A percentile compares a stretch with the other conserved stretches of the same genome.
Evolutionary conservation across 495 filamentous ascomycete genomes (phyloP).

Genomic region (Neurospora terricola): DNA sequence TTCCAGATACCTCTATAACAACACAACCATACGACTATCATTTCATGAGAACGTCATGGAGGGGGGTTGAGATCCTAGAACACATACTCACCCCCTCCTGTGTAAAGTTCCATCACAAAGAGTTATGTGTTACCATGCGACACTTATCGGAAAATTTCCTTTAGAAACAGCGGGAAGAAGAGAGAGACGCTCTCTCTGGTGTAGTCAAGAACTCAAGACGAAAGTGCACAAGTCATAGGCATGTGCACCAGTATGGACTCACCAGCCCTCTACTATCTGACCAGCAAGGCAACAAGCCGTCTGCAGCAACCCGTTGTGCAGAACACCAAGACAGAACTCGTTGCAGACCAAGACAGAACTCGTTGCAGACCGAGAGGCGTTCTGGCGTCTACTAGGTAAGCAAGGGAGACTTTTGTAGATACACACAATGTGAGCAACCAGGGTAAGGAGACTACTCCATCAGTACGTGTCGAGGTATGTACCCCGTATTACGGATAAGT

Average conservation of each 20-base stretch:
- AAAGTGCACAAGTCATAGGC: not conserved
- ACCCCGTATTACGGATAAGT: not conserved
- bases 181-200: not conserved
- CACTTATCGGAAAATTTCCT: not conserved
- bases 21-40: not conserved
- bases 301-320: not conserved
- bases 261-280: not conserved
- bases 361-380: not conserved
- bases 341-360: not conserved
- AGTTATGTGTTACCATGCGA: not conserved
- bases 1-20: not conserved
- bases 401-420: not conserved
- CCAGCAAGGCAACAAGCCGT: not conserved
- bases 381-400: not conserved
- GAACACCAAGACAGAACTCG: not conserved
- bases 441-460: not conserved
- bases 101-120: not conserved
- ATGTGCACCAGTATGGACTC: not conserved
- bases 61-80: not conserved
- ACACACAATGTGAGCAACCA: not conserved
- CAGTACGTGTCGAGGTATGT: not conserved
- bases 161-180: not conserved
- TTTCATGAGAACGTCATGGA: not conserved
- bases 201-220: not conserved
- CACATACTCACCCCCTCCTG: not conserved